These are phyloP conservation scores for Somion occarium DNA, from an alignment of 1,284 basidiomycete species.

Conservation along the genomic window DNA sequence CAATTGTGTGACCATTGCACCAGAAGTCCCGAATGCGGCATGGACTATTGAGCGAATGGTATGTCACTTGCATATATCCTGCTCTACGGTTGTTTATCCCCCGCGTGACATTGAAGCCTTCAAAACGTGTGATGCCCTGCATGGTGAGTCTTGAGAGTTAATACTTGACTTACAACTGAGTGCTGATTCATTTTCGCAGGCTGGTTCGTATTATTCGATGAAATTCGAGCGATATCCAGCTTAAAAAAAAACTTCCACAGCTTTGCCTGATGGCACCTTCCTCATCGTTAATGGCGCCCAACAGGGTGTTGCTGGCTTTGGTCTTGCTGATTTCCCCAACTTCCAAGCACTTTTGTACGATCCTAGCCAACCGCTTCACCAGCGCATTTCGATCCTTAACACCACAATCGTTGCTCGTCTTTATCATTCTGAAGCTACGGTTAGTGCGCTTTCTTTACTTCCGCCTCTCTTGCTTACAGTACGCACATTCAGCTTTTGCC, in stretches of 20 bases:
- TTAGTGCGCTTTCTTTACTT: constrained; percentile 12
- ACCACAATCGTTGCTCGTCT: constrained; percentile 75
- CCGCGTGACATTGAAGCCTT: constrained; percentile 44
- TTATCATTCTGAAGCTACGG: constrained; percentile 72
- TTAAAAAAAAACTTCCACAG: constrained; percentile 10
- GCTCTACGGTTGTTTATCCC: not conserved
- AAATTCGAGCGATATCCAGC: not conserved
- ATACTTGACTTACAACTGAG: not conserved
- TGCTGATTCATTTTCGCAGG: constrained; percentile 2
- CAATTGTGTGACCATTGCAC: constrained; percentile 64
- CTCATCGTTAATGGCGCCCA: constrained; percentile 68
- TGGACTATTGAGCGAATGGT: constrained; percentile 77
- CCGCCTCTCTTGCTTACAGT: constrained; percentile 16
- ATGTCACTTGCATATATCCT: constrained; percentile 14
- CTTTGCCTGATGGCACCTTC: constrained; percentile 70
- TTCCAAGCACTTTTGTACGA: constrained; percentile 64
- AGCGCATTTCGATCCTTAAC: constrained; percentile 62
- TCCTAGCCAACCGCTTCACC: constrained; percentile 51
- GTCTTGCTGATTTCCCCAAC: constrained; percentile 62
- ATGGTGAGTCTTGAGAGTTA: too few species aligned
- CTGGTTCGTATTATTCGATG: constrained; percentile 16
- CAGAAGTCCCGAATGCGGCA: constrained; percentile 50
- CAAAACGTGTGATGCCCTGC: constrained; percentile 70
- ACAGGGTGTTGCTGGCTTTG: constrained; percentile 71
- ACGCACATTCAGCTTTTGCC: constrained; percentile 39